Evolutionary conservation across 164 flowering plant genomes (phyloP), one percentile per base, ranked within the genome.

Genomic region (Akebia trifoliata): DNA sequence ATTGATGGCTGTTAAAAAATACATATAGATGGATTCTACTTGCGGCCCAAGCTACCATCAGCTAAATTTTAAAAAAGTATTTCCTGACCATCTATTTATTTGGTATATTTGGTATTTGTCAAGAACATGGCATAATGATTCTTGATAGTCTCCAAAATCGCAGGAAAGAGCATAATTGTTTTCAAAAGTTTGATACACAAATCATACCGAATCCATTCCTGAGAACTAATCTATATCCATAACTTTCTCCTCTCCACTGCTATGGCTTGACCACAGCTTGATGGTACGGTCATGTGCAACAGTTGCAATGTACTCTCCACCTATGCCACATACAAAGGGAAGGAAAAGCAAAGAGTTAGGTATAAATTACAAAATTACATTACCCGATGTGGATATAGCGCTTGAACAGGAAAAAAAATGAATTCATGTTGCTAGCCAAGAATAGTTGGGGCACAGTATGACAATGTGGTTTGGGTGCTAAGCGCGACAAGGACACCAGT

Each of bases 221-320:
- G 39, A 45, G 35, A 12, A 43, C 52, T 61, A 83, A 71, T 82
- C 95, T 4, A 87, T 37, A 59, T 85, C 98, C 98, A 93, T 90
- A 4, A 60, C 56, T 56, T 70, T 75, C 25, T 78, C 87, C 52
- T 74, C 68, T 6, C 35, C 83, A 54, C 21, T 54, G 45, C 65
- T 68, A 47, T 63, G 68, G 67, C 75, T 68, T 21, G 90, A 73
- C 97, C 97, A 90, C 8, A 88, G 70, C 79, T 94, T 94, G 69
- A 94, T 90, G 2, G 91, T 84, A 21, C 97, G 81, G 60, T 90
- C 99, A 60, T 88, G 86, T 15, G 96, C 80, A 29, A 90, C 99
- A 35, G 95, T 84, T 15, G 81, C 86, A 58, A 94, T 79, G 54
- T 44, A 68, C 14, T 76, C 71, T 18, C 93, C 96, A 76, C 86